Evolutionary conservation across 495 filamentous ascomycete genomes (phyloP).

Genomic region (Neurospora intermedia): DNA sequence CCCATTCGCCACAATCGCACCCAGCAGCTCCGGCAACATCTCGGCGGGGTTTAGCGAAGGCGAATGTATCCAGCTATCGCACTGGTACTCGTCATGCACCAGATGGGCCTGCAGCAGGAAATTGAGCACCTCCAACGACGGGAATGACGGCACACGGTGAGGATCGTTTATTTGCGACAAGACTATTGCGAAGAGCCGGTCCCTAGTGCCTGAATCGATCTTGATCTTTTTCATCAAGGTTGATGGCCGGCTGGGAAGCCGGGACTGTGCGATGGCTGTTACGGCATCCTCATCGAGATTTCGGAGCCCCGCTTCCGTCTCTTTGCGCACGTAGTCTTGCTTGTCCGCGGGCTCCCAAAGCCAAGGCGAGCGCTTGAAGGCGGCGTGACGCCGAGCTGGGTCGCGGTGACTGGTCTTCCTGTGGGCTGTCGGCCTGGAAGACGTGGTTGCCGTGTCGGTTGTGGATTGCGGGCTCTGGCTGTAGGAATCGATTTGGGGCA

Average conservation of each 20-base stretch:
- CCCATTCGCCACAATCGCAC: constrained; percentile 37
- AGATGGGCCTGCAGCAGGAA: constrained; percentile 14
- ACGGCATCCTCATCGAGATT: constrained; percentile 4
- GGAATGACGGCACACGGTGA: constrained; percentile 6
- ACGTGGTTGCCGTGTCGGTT: not conserved
- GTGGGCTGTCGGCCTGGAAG: not conserved
- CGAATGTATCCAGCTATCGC: constrained; percentile 14
- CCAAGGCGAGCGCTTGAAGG: constrained; percentile 16
- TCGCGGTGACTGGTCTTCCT: constrained; percentile 1
- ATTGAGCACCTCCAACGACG: constrained; percentile 15
- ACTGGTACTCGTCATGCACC: constrained; percentile 10
- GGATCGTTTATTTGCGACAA: constrained; percentile 6
- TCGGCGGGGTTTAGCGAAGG: constrained; percentile 9
- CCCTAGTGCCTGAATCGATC: constrained; percentile 6
- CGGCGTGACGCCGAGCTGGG: constrained; percentile 9
- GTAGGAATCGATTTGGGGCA: constrained; percentile 9
- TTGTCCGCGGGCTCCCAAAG: constrained; percentile 12
- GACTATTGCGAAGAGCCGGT: constrained; percentile 13
- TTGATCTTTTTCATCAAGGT: constrained; percentile 6
- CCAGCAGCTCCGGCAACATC: constrained; percentile 36
- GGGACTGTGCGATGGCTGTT: not conserved
- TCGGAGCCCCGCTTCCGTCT: constrained; percentile 6
- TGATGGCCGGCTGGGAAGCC: not conserved
- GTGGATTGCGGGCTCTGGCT: constrained; percentile 9
- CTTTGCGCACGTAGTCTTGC: constrained; percentile 13